phyloP scores from a whole-genome alignment of 257 asterid genomes.

The Nyctanthes arbortristis region DNA sequence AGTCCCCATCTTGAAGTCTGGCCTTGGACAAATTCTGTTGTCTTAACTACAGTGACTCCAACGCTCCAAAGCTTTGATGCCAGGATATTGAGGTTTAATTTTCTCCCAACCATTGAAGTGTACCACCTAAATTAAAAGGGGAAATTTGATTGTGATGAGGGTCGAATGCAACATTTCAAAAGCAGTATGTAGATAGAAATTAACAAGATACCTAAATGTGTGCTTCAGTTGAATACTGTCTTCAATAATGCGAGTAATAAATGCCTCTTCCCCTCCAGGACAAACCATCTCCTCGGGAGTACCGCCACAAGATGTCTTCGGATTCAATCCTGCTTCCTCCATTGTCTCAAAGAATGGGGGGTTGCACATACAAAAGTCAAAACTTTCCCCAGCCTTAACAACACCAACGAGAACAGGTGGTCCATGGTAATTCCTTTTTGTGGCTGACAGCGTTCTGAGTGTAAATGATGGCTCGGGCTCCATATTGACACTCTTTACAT shows the following conservation, averaged over 20 bases:
- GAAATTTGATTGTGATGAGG: neutral
- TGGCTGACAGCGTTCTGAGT: conserved; percentile 20
- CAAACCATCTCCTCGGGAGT: conserved; percentile 91
- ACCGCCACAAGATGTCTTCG: conserved; percentile 97
- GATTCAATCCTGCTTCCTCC: conserved; percentile 89
- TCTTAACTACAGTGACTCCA: conserved; percentile 84
- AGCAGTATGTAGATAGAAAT: conserved; percentile 3
- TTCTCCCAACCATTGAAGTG: conserved; percentile 94
- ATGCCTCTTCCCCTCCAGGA: conserved; percentile 81
- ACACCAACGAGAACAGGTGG: conserved; percentile 69
- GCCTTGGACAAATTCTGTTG: conserved; percentile 95
- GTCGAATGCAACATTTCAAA: neutral
- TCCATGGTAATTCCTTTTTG: conserved; percentile 37
- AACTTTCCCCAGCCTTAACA: conserved; percentile 69
- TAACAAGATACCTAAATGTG: conserved; percentile 54
- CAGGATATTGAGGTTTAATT: conserved; percentile 68
- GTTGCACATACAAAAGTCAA: conserved; percentile 96
- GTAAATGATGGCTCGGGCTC: conserved; percentile 26
- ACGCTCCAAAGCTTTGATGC: conserved; percentile 71
- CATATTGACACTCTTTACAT: conserved; percentile 14
- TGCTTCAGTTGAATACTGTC: conserved; percentile 69
- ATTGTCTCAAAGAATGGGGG: conserved; percentile 94
- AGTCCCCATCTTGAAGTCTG: conserved; percentile 97
- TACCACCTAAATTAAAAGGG: conserved; percentile 70
- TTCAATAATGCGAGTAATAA: conserved; percentile 70